Percentiles rank a stretch among this genome's conserved stretches.
Conservation (phyloP, 495 filamentous ascomycete species). For the Tuber microsphaerosporum region DNA sequence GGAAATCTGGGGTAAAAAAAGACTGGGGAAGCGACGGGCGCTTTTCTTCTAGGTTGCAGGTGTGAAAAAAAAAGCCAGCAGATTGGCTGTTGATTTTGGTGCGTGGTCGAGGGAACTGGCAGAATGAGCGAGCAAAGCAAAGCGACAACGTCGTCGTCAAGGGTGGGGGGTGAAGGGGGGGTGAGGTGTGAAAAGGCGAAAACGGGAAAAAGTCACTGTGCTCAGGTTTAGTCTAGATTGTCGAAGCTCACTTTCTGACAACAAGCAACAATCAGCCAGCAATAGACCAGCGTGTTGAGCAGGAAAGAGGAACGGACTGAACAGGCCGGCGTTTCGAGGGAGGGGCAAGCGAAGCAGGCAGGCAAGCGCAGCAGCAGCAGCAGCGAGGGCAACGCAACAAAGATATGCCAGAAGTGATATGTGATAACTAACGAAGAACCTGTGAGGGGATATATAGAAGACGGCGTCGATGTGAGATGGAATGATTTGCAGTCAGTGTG, state of each 20-base stretch:
- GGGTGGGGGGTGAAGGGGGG: slow-evolving; percentile 11
- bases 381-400: slow-evolving; percentile 32
- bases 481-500: slow-evolving; percentile 17
- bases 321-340: slow-evolving; percentile 3
- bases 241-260: slow-evolving; percentile 34
- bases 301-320: too few relatives aligned
- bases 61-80: slow-evolving; percentile 1
- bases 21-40: neutral
- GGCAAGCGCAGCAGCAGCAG: slow-evolving; percentile 25
- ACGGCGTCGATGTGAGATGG: slow-evolving; percentile 32
- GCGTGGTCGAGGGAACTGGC: slow-evolving; percentile 26
- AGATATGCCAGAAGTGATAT: slow-evolving; percentile 36
- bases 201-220: slow-evolving; percentile 36
- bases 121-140: slow-evolving; percentile 15
- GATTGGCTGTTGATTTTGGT: slow-evolving; percentile 29
- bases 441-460: slow-evolving; percentile 35
- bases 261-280: slow-evolving; percentile 29
- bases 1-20: slow-evolving; percentile 3
- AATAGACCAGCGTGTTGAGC: slow-evolving; percentile 36
- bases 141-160: slow-evolving; percentile 30
- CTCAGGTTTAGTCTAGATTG: slow-evolving; percentile 38
- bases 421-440: slow-evolving; percentile 35
- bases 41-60: slow-evolving; percentile 5
- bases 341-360: slow-evolving; percentile 33
- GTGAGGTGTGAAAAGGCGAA: slow-evolving; percentile 24